Base-by-base conservation (phyloP, 73 alveolate genomes). In the Paramecium biaurelia region DNA sequence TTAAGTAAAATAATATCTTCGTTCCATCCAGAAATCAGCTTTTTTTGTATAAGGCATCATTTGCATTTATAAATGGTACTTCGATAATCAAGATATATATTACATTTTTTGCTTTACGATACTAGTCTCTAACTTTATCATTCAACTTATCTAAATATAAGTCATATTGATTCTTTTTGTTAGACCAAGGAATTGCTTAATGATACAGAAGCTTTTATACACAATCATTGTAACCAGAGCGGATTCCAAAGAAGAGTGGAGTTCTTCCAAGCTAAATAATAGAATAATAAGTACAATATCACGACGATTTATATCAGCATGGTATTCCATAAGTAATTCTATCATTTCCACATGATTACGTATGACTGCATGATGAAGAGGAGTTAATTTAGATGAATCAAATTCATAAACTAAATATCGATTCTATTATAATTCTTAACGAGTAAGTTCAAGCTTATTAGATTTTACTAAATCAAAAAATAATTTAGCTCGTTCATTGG, bases 1-100 rank as follows among this genome's bases (percentile, higher is more conserved):
- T 63, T 63, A 63, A 63, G 84, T 63, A 63, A 63, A 63, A 63
- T 63, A 63, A 63, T 63, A 63, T 32, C 84, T 63, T 26, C 84
- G 84, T n/a, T 63, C 84, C 23, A 30, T 24, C 84, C 84, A 63
- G 26, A 63, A 63, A 30, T 30, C 84, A 2, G 84, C 41, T 24
- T 49, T 63, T 32, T 63, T 63, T 26, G 28, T 23, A 24, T 63
- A 63, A 63, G 84, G 21, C 84, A 63, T 63, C 84, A 63, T 63
- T 63, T 63, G 28, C 84, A 63, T 63, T 63, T 63, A 26, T 63
- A 63, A 32, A 63, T 63, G 84, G 45, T 30, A 63, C 84, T 63
- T 30, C 2, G 28, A 63, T 63, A 3, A 32, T n/a, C 3, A 12
- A 30, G 6, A 63, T 2, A 53, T 2, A 53, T 2, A 53, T 23